Percentiles rank a stretch among this genome's conserved stretches.
phyloP scores from a whole-genome alignment of 2,329 filamentous ascomycete genomes.

The Falciphora oryzae region DNA sequence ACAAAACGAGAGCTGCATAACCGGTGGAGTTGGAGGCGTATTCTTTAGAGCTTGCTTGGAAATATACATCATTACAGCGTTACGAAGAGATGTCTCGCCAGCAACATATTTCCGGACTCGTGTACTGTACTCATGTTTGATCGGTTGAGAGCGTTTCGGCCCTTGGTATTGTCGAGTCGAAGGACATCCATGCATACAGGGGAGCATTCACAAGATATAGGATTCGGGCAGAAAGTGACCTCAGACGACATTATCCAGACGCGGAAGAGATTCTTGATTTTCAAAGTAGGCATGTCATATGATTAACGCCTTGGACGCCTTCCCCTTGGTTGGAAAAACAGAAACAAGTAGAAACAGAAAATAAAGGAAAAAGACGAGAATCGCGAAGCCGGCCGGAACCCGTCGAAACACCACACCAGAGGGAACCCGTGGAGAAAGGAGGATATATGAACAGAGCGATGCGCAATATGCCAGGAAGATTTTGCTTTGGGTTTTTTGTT shows the following conservation, averaged over 20 bases:
- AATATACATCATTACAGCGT: no score
- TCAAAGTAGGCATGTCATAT: not conserved
- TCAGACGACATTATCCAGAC: not conserved
- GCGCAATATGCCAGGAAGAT: slow-evolving; percentile 7
- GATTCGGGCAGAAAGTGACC: no score
- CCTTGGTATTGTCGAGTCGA: no score
- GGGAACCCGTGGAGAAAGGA: slow-evolving; percentile 8
- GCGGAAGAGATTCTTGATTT: not conserved
- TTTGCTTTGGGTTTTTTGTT: slow-evolving; percentile 1
- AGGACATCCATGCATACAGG: no score
- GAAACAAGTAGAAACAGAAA: not conserved
- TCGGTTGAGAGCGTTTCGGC: no score
- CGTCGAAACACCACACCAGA: slow-evolving; percentile 9
- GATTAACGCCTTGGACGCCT: slow-evolving; percentile 8
- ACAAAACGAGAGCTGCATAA: no score
- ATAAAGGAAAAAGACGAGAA: not conserved
- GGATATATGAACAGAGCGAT: slow-evolving; percentile 10
- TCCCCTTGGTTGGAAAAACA: slow-evolving; percentile 4
- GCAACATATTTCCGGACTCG: no score
- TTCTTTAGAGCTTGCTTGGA: no score
- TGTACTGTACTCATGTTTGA: no score
- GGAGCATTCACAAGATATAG: no score
- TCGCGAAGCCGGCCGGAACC: slow-evolving; percentile 2
- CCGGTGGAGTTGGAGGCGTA: no score
- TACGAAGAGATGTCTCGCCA: no score